phyloP scores from a whole-genome alignment of 164 flowering plant species.

The Piper longum region DNA sequence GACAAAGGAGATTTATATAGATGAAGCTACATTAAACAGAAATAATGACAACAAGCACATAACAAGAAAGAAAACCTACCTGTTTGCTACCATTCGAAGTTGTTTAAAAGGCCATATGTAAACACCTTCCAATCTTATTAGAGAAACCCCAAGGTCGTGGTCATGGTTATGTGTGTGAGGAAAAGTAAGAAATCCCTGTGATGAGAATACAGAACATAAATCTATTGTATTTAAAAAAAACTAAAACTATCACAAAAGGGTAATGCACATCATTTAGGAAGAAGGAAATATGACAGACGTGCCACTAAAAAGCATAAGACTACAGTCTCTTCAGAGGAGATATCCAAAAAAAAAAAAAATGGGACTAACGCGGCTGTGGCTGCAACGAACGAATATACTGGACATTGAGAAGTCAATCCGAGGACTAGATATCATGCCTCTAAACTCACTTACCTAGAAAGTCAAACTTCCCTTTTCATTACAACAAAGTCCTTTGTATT shows the following conservation, averaged over 20 bases:
- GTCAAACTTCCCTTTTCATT: too few relatives aligned
- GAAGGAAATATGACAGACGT: too few relatives aligned
- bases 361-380: neutral
- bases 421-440: too few relatives aligned
- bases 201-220: neutral
- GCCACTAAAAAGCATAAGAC: neutral
- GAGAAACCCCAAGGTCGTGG: constrained; percentile 69
- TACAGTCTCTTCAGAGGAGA: neutral
- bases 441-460: too few relatives aligned
- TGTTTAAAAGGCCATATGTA: constrained; percentile 98
- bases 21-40: too few relatives aligned
- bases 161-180: constrained; percentile 65
- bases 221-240: too few relatives aligned
- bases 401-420: too few relatives aligned
- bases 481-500: neutral
- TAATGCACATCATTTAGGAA: too few relatives aligned
- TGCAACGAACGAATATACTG: neutral
- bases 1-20: neutral
- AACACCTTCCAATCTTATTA: constrained; percentile 84
- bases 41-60: neutral
- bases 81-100: constrained; percentile 82
- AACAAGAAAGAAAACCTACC: constrained; percentile 24
- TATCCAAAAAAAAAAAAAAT: too few relatives aligned
- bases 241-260: too few relatives aligned
- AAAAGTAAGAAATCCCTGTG: constrained; percentile 77